These are phyloP conservation scores for Camellia oleifera DNA, from an alignment of 179 eudicot species.

Conservation along the genomic window DNA sequence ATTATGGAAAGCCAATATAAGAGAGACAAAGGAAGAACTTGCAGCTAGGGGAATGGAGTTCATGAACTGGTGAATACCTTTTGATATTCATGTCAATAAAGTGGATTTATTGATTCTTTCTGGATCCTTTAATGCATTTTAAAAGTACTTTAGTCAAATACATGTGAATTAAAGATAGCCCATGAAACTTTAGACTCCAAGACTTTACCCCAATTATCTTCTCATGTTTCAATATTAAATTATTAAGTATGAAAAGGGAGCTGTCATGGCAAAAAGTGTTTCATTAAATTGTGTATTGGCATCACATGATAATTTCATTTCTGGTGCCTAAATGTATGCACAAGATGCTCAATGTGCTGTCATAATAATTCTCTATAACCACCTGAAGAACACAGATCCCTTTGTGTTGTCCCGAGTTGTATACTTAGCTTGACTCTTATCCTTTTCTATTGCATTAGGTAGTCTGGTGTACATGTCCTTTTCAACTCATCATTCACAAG, in stretches of 20 bases:
- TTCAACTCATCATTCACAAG: conserved; percentile 9
- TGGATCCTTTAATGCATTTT: not conserved
- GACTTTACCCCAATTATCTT: not conserved
- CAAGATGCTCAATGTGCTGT: not conserved
- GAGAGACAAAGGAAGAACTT: conserved; percentile 89
- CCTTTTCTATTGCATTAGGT: not conserved
- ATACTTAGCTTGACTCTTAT: not conserved
- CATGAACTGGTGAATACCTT: conserved; percentile 64
- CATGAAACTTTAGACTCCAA: conserved; percentile 4
- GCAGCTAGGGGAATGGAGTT: conserved; percentile 79
- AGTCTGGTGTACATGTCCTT: not conserved
- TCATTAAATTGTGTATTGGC: not conserved
- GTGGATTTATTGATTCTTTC: conserved; percentile 1
- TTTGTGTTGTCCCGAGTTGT: not conserved
- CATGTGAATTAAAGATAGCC: not conserved
- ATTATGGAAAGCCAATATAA: conserved; percentile 71
- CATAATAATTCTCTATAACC: not conserved
- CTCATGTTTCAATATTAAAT: not conserved
- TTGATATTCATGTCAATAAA: not conserved
- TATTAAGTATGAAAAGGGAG: not conserved
- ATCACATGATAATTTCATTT: not conserved
- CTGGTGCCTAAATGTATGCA: not conserved
- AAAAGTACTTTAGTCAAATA: not conserved
- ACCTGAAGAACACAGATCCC: not conserved
- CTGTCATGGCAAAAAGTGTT: not conserved